These are phyloP conservation scores for Neurospora sp. DNA, from an alignment of 495 filamentous ascomycete genomes.

Conservation along the genomic window DNA sequence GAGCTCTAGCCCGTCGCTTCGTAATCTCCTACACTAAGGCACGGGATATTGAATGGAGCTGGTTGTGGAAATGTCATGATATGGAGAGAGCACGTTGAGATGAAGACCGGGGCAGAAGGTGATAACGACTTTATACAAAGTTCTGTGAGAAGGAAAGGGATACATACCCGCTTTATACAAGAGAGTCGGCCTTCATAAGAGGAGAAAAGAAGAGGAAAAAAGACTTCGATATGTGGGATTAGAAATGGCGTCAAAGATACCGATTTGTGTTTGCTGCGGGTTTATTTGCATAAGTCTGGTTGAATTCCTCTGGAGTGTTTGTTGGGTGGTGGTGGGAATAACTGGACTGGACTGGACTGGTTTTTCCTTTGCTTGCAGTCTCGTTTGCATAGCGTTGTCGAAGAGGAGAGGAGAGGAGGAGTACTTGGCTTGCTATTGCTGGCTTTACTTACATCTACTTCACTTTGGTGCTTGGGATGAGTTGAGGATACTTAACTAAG, in stretches of 20 bases:
- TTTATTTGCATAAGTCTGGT: not conserved
- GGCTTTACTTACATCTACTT: not conserved
- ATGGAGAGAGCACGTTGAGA: not conserved
- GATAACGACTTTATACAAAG: not conserved
- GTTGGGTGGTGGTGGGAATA: not conserved
- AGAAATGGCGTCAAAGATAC: not conserved
- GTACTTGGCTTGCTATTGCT: not conserved
- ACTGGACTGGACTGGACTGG: not conserved
- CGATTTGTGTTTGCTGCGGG: not conserved
- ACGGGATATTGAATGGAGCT: not conserved
- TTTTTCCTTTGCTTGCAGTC: not conserved
- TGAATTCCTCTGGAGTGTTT: not conserved
- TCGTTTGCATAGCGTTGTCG: not conserved
- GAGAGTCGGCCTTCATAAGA: not conserved
- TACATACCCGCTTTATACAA: not conserved
- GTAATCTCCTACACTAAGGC: slow-evolving; percentile 57
- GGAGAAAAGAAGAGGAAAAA: not conserved
- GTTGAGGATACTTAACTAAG: not conserved
- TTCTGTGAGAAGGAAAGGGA: not conserved
- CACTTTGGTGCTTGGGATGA: not conserved
- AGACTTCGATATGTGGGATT: not conserved
- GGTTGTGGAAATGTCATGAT: not conserved
- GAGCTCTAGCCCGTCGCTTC: slow-evolving; percentile 66
- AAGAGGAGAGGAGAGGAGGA: not conserved
- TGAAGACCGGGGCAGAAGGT: slow-evolving; percentile 2